A percentile compares a stretch with the other conserved stretches of the same genome.
phyloP scores from a whole-genome alignment of 371 early-diverging fungal species.

The Dinochytrium kinnereticum region DNA sequence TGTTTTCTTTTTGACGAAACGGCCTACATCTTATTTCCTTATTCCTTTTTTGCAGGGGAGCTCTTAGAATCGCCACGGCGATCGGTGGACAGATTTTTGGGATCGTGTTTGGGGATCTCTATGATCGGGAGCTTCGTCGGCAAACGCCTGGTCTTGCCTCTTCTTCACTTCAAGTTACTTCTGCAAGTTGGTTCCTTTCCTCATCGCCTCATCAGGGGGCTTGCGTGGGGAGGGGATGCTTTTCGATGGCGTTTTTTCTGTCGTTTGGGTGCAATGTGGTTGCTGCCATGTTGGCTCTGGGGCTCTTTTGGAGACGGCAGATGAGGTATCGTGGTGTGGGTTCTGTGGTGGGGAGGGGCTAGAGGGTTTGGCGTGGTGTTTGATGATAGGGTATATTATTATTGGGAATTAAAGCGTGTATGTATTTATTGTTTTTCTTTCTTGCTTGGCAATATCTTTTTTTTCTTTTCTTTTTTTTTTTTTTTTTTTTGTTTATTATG shows the following conservation, averaged over 20 bases:
- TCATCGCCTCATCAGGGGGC: not conserved
- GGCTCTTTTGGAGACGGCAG: not conserved
- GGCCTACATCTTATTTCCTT: no score
- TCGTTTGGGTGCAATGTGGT: not conserved
- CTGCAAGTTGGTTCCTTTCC: not conserved
- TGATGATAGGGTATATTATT: not conserved
- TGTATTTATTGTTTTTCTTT: no score
- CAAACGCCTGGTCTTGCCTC: not conserved
- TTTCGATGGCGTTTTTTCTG: not conserved
- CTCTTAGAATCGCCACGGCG: not conserved
- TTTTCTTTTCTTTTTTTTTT: not conserved
- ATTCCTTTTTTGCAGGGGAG: constrained; percentile 11
- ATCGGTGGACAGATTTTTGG: constrained; percentile 7
- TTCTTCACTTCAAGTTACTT: not conserved
- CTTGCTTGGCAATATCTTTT: not conserved
- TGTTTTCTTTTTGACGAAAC: no score
- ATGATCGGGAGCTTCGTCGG: not conserved
- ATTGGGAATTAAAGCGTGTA: no score
- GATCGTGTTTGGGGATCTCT: not conserved
- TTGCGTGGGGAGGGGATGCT: not conserved
- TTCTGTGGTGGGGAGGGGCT: not conserved
- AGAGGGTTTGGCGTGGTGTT: not conserved
- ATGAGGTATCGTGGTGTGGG: not conserved
- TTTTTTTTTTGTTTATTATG: no score
- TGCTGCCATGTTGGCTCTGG: not conserved